A percentile compares a stretch with the other conserved stretches of the same genome.
phyloP scores from a whole-genome alignment of 805 yeast genomes.

The Wickerhamomyces hampshirensis region DNA sequence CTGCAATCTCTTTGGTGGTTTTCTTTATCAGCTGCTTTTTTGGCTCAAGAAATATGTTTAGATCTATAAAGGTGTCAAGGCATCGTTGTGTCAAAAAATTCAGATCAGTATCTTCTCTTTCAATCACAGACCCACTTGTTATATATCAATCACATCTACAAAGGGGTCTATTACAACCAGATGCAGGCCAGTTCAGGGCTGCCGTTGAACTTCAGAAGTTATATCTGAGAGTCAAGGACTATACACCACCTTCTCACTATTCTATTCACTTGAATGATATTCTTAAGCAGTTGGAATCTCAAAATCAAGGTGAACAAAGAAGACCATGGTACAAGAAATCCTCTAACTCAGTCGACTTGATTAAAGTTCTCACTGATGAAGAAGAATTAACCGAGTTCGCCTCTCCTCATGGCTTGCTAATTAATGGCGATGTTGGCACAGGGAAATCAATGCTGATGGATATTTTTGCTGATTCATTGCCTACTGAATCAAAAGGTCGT shows the following conservation, averaged over 20 bases:
- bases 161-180: conserved; percentile 47
- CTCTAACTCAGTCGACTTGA: conserved; percentile 30
- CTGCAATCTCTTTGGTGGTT: no score
- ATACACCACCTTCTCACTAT: conserved; percentile 36
- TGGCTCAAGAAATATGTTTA: neutral
- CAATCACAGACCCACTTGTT: conserved; percentile 59
- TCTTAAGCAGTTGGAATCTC: conserved; percentile 25
- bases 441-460: conserved; percentile 75
- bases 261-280: conserved; percentile 21
- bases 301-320: conserved; percentile 18
- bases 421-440: conserved; percentile 68
- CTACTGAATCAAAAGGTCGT: conserved; percentile 57
- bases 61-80: neutral
- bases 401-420: conserved; percentile 59
- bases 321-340: neutral
- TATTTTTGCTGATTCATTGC: conserved; percentile 61
- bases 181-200: conserved; percentile 56
- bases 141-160: conserved; percentile 50
- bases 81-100: neutral
- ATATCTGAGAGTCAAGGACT: conserved; percentile 53
- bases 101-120: conserved; percentile 15
- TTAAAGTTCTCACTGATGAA: conserved; percentile 51
- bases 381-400: conserved; percentile 50
- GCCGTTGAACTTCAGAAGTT: conserved; percentile 59
- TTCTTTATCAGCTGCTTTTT: neutral